Conservation (phyloP, 441 rosid species). For the Erysimum cheiri region DNA sequence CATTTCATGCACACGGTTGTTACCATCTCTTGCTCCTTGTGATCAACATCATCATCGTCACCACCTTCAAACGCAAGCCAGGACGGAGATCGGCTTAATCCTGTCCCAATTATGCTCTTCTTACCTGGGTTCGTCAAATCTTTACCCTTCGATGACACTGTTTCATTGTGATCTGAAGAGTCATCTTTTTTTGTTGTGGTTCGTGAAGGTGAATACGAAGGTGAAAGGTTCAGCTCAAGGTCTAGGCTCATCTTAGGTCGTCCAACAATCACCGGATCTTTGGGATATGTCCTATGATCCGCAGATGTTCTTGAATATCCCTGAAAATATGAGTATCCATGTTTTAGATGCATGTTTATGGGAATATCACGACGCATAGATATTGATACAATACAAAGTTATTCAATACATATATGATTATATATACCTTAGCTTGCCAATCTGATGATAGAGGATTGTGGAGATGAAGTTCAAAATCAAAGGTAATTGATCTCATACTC, state of each 20-base stretch:
- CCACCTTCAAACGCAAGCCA: slow-evolving; percentile 55
- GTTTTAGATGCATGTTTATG: slow-evolving; percentile 25
- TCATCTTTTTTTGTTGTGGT: slow-evolving; percentile 25
- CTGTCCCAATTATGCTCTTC: slow-evolving; percentile 31
- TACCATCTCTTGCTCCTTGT: slow-evolving; percentile 66
- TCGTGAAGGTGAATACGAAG: slow-evolving; percentile 55
- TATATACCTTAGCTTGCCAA: slow-evolving; percentile 79
- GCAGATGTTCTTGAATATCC: slow-evolving; percentile 53
- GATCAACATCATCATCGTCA: slow-evolving; percentile 45
- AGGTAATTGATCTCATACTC: slow-evolving; percentile 34
- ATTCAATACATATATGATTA: not conserved
- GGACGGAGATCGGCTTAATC: slow-evolving; percentile 47
- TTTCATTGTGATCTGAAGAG: slow-evolving; percentile 37
- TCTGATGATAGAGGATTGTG: slow-evolving; percentile 69
- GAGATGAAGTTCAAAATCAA: slow-evolving; percentile 69
- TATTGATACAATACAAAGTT: not conserved
- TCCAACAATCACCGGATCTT: slow-evolving; percentile 43
- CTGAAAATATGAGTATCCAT: slow-evolving; percentile 26
- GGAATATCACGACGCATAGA: not conserved
- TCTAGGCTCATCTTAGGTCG: slow-evolving; percentile 66
- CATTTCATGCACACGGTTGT: slow-evolving; percentile 78
- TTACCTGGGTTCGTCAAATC: slow-evolving; percentile 33
- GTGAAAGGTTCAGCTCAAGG: slow-evolving; percentile 75
- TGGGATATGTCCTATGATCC: slow-evolving; percentile 46
- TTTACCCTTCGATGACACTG: slow-evolving; percentile 40